Base-by-base conservation (phyloP, 2,329 filamentous ascomycete genomes). In the Dactylonectria macrodidyma region DNA sequence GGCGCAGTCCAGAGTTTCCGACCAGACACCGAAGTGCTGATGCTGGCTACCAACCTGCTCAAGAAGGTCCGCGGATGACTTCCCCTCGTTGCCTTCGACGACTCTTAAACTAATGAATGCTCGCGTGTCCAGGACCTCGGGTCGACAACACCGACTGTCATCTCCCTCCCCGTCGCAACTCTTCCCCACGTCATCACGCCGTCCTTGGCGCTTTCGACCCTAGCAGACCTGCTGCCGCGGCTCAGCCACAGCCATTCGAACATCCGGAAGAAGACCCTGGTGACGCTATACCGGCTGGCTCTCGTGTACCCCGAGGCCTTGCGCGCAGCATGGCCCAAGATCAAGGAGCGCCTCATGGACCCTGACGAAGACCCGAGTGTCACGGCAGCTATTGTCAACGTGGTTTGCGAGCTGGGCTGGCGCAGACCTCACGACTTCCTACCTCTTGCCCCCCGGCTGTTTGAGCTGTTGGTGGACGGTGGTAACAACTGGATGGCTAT, bases 401-500 rank as follows among this genome's bases (percentile, higher is more conserved):
- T 99, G 10, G 91, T 99, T 5, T 98, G 96, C 81, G 96, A 99
- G 81, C 84, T 99, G 46, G 95, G 95, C 6, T 98, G 95, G 94
- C 90, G 96, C 74, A 88, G 96, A 73, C 96, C 96, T 4, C 92
- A 95, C 73, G 96, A 99, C 81, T 98, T 98, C 75, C 85, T 99
- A 34, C 94, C 96, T 14, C 86, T 99, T 34, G 96, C 96, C 0
- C 96, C 96, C 9, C 88, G 96, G 66, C 83, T 99, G 30, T 99
- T 98, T 76, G 95, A 98, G 78, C 87, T 99, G 19, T 85, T 99
- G 30, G 95, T 98, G 12, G 93, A 97, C 68, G 92, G 95, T 63
- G 93, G 93, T 44, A 98, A 99, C 81, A 99, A 99, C 81, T 99
- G 96, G 96, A 98, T 99, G 95, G 95, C 95, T 66, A 99, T 99